Conservation (phyloP, 163 green algal genomes). For the Chlamydomonas reinhardtii region DNA sequence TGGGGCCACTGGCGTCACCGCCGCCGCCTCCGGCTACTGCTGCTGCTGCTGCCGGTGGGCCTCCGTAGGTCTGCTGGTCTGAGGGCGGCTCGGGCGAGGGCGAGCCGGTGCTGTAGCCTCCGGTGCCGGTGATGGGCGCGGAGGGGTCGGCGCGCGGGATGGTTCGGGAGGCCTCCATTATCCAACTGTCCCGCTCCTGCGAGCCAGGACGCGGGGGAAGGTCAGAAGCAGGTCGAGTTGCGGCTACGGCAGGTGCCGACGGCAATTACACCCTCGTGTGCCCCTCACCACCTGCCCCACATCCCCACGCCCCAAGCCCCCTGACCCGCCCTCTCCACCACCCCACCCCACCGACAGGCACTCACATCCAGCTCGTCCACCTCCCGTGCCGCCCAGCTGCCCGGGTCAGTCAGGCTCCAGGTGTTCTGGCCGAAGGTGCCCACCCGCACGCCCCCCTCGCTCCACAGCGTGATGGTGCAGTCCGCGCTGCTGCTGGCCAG, state of each 20-base stretch:
- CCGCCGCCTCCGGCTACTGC: background rate
- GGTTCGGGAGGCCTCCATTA: constrained; percentile 40
- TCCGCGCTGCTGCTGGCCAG: constrained; percentile 52
- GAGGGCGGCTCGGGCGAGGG: background rate
- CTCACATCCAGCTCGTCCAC: constrained; percentile 16
- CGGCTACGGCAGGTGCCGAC: too few relatives aligned
- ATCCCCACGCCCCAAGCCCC: too few relatives aligned
- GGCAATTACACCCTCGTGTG: too few relatives aligned
- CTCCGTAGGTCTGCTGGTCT: background rate
- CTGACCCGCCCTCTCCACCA: too few relatives aligned
- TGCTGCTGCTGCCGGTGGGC: too few relatives aligned
- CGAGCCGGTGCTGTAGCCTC: background rate
- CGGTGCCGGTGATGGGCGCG: background rate
- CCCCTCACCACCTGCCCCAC: too few relatives aligned
- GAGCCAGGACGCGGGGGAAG: too few relatives aligned
- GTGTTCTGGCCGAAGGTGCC: constrained; percentile 55
- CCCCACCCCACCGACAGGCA: background rate
- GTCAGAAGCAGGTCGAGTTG: too few relatives aligned
- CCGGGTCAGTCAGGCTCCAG: constrained; percentile 26
- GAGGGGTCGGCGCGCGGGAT: constrained; percentile 27
- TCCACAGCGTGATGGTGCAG: constrained; percentile 55
- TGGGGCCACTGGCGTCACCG: background rate
- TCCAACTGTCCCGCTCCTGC: constrained; percentile 41
- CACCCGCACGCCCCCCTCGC: constrained; percentile 45
- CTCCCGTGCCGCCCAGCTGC: background rate